Evolutionary conservation across 2,329 filamentous ascomycete species (phyloP).

Genomic region (Claviceps lovelessii): DNA sequence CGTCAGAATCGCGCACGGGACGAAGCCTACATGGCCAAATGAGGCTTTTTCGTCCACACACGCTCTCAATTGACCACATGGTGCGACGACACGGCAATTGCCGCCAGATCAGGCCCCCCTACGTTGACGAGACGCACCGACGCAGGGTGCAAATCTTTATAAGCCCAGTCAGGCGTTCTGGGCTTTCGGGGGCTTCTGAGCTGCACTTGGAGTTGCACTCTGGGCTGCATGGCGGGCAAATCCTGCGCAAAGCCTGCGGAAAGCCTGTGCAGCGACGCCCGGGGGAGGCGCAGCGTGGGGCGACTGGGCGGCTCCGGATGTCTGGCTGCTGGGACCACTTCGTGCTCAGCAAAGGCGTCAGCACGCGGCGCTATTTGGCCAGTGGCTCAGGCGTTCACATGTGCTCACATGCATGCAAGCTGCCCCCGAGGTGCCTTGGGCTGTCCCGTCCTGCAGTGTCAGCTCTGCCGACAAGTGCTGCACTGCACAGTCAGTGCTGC

Average conservation of each 20-base stretch:
- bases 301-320: neutral
- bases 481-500: neutral
- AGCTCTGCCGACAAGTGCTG: neutral
- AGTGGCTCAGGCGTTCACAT: neutral
- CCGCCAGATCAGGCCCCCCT: neutral
- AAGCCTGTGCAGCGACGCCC: no score
- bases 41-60: neutral
- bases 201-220: no score
- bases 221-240: neutral
- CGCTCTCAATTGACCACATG: neutral
- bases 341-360: slow-evolving; percentile 4
- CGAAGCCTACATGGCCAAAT: neutral
- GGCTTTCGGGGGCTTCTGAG: no score
- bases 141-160: neutral
- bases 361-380: neutral
- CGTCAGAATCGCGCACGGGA: neutral
- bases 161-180: no score
- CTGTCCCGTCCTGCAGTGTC: neutral
- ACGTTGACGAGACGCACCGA: neutral
- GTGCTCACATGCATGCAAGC: neutral
- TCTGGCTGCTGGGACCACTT: neutral
- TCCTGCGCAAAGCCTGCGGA: neutral
- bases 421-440: no score
- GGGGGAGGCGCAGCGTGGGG: neutral
- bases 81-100: neutral